A percentile compares a stretch with the other conserved stretches of the same genome.
Conservation (phyloP, 495 filamentous ascomycete species). For the Acidomyces sp. region DNA sequence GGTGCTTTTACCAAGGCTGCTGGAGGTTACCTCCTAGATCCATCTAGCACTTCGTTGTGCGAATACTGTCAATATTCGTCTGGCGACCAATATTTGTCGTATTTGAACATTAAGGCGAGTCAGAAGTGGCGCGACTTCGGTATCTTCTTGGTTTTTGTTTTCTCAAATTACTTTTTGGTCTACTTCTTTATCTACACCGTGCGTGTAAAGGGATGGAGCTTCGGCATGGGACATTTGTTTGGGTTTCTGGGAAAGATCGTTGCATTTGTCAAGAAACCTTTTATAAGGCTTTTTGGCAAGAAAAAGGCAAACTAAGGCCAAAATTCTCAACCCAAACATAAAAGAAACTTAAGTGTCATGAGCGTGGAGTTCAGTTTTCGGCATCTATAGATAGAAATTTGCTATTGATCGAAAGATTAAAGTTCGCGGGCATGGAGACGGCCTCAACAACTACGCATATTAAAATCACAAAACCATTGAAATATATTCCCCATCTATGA, state of each 20-base stretch:
- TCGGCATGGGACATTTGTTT: constrained; percentile 52
- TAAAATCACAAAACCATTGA: no score
- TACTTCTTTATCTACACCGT: constrained; percentile 81
- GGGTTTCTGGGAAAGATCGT: constrained; percentile 36
- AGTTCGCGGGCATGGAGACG: no score
- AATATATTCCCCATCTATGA: no score
- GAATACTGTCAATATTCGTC: constrained; percentile 57
- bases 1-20: constrained; percentile 26
- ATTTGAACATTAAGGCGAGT: constrained; percentile 49
- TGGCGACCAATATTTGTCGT: constrained; percentile 49
- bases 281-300: constrained; percentile 11
- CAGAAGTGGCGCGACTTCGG: constrained; percentile 68
- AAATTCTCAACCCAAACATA: no score
- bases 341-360: no score
- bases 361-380: no score
- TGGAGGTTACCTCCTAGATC: constrained; percentile 46
- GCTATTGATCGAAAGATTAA: no score
- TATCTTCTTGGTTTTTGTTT: constrained; percentile 62
- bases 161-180: constrained; percentile 65
- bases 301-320: constrained; percentile 8
- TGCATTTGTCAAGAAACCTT: constrained; percentile 20
- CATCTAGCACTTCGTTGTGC: constrained; percentile 44
- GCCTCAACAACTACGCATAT: no score
- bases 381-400: no score
- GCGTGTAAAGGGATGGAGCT: constrained; percentile 57